Conservation (phyloP, 768 basidiomycete species). For the Pleurotus djamor region DNA sequence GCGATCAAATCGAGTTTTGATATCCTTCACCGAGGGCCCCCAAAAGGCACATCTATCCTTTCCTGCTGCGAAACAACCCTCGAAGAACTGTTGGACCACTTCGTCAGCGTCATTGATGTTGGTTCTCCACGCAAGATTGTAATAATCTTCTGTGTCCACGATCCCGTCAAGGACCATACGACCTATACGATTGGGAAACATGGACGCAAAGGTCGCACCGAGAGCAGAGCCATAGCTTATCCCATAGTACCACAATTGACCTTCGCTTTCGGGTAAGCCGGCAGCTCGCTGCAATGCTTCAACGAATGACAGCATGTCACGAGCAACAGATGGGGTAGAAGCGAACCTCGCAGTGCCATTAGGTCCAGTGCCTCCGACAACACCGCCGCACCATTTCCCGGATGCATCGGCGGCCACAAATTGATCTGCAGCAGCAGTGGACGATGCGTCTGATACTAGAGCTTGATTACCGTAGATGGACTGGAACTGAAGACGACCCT, state of each 20-base stretch:
- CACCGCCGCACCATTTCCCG: background rate
- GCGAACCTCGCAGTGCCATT: background rate
- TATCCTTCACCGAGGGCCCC: constrained; percentile 12
- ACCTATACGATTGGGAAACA: constrained; percentile 32
- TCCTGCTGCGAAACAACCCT: constrained; percentile 17
- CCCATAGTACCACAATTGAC: constrained; percentile 9
- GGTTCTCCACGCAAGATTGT: constrained; percentile 9
- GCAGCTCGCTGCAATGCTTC: background rate
- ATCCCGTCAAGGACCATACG: constrained; percentile 29
- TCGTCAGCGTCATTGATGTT: constrained; percentile 17
- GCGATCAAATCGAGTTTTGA: constrained; percentile 12
- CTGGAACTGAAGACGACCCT: background rate
- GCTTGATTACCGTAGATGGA: background rate
- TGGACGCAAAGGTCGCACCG: constrained; percentile 26
- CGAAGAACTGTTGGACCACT: constrained; percentile 16
- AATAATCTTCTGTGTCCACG: constrained; percentile 21
- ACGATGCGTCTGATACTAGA: background rate
- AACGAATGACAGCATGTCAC: background rate
- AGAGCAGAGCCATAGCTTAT: constrained; percentile 22
- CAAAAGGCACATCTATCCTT: constrained; percentile 17
- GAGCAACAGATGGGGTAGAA: background rate
- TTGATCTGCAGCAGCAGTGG: background rate
- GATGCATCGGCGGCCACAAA: background rate
- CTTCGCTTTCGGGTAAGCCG: background rate
- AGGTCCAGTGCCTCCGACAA: background rate